Evolutionary conservation across 208 protist genomes (phyloP).

Genomic region (Crithidia fasciculata): DNA sequence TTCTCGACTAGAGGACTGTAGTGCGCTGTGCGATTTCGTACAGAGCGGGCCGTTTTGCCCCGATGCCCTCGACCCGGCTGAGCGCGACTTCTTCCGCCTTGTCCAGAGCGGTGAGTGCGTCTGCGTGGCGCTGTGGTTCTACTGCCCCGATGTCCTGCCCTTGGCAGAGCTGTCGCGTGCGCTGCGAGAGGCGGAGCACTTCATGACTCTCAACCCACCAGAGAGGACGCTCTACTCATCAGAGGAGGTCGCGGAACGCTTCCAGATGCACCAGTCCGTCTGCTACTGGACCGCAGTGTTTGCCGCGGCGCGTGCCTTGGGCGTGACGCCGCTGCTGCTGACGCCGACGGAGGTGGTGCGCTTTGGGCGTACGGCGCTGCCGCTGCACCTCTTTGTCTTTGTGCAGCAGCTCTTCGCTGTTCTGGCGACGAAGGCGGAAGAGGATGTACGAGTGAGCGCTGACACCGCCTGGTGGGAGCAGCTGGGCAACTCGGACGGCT

Average conservation of each 20-base stretch:
- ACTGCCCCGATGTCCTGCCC: conserved; percentile 55
- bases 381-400: conserved; percentile 72
- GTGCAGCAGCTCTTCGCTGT: conserved; percentile 73
- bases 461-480: conserved; percentile 41
- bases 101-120: conserved; percentile 47
- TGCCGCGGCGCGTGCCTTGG: conserved; percentile 31
- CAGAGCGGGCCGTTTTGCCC: conserved; percentile 27
- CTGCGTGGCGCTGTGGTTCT: conserved; percentile 58
- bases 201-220: background rate
- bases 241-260: background rate
- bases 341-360: conserved; percentile 56
- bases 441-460: conserved; percentile 40
- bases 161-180: conserved; percentile 21
- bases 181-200: background rate
- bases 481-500: conserved; percentile 7
- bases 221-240: background rate
- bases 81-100: conserved; percentile 36
- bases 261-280: conserved; percentile 22
- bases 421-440: conserved; percentile 74
- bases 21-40: conserved; percentile 12
- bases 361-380: conserved; percentile 54
- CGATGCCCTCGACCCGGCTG: conserved; percentile 23
- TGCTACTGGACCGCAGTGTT: conserved; percentile 41
- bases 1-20: background rate
- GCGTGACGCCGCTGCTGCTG: conserved; percentile 46